Evolutionary conservation across 495 filamentous ascomycete genomes (phyloP), one percentile per base, ranked within the genome.

Genomic region (Pyrenula massariospora): DNA sequence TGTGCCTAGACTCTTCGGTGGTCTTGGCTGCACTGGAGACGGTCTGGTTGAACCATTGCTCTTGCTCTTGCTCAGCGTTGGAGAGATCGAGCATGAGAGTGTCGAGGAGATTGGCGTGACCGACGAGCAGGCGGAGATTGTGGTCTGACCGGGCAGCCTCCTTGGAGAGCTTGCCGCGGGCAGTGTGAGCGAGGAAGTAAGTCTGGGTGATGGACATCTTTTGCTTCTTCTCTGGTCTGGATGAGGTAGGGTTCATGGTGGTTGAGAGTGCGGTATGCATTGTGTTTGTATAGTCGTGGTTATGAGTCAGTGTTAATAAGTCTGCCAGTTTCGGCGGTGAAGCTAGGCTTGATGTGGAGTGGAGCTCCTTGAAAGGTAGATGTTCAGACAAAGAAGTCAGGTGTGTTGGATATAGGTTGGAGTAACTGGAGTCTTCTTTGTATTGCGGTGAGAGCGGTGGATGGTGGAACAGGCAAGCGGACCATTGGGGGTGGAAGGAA

Each of bases 51-150:
- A 96, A 97, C 94, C 94, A 97, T 55, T 80, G 85, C 72, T 97
- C 93, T 70, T 97, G 93, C 68, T 97, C 91, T 58, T 83, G 81
- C 76, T 98, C 94, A 65, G 94, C 93, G 48, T 94, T 87, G 69
- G 87, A 84, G 19, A 98, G 88, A 67, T 95, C 91, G 58, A 96
- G 76, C 93, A 96, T 97, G 62, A 98, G 77, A 12, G 84, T 84
- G 75, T 98, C 93, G 63, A 98, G 88, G 12, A 98, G 84, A 79
- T 98, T 98, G 78, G 93, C 93, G 73, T 98, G 93, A 57, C 94
- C 86, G 59, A 98, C 93, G 55, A 98, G 83, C 12, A 91, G 84
- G 65, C 92, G 84, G 58, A 98, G 87, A 76, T 96, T 84, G 77
- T 97, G 94, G 66, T 97, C 94, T 62, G 85, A 77, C 58, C 84